phyloP scores from a whole-genome alignment of 257 asterid species.

The Nicotiana undulata region DNA sequence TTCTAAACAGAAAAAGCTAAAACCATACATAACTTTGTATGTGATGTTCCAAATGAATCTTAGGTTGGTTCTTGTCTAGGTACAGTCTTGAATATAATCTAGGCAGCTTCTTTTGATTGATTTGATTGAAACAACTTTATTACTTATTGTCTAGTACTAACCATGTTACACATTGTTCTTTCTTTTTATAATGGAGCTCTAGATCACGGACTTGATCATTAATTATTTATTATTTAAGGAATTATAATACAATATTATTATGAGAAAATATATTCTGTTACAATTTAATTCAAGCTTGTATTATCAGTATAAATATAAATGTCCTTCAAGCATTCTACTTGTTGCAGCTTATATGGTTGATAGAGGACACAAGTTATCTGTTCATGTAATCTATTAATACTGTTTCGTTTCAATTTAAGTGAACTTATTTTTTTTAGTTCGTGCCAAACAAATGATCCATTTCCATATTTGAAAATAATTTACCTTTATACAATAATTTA shows the following conservation, averaged over 20 bases:
- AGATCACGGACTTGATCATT: not conserved
- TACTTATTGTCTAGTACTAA: not conserved
- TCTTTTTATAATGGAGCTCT: not conserved
- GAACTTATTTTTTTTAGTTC: too few relatives aligned
- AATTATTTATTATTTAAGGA: not conserved
- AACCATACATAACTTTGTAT: not conserved
- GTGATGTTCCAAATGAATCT: slow-evolving; percentile 14
- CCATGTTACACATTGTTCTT: not conserved
- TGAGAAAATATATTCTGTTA: not conserved
- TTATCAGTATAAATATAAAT: not conserved
- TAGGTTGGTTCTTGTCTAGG: slow-evolving; percentile 20
- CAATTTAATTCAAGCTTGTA: not conserved
- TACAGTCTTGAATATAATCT: slow-evolving; percentile 21
- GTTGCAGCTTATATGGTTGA: not conserved
- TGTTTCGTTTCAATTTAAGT: too few relatives aligned
- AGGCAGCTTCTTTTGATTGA: slow-evolving; percentile 1
- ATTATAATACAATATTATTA: not conserved
- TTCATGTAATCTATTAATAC: too few relatives aligned
- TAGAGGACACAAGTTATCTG: not conserved
- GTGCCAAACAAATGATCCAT: too few relatives aligned
- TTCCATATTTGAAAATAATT: too few relatives aligned
- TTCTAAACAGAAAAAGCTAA: not conserved
- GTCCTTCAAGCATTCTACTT: not conserved
- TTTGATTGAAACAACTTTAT: not conserved
- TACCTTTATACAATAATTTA: too few relatives aligned